Conservation (phyloP, 805 yeast genomes). For the Blastobotrys americana region DNA sequence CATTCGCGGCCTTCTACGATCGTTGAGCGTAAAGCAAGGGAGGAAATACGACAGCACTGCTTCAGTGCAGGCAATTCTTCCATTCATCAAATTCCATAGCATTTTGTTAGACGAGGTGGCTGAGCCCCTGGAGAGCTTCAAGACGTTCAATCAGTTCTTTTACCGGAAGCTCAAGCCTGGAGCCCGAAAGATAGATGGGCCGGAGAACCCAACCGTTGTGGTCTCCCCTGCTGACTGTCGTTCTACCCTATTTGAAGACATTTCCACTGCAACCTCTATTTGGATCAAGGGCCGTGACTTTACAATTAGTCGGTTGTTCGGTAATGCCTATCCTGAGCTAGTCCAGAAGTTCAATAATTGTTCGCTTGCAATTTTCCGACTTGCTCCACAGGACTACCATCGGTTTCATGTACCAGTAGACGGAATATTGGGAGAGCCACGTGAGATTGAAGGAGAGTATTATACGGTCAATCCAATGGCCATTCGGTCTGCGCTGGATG, state of each 20-base stretch:
- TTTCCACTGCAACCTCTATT: conserved; percentile 55
- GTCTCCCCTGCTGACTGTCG: conserved; percentile 87
- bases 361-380: conserved; percentile 68
- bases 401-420: conserved; percentile 84
- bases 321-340: conserved; percentile 34
- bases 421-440: conserved; percentile 62
- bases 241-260: conserved; percentile 57
- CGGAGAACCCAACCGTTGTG: conserved; percentile 41
- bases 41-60: conserved; percentile 64
- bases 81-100: conserved; percentile 79
- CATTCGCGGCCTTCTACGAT: conserved; percentile 53
- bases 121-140: conserved; percentile 43
- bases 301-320: conserved; percentile 54
- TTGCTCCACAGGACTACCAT: conserved; percentile 97
- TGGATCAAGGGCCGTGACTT: conserved; percentile 90
- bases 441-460: conserved; percentile 76
- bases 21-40: conserved; percentile 75
- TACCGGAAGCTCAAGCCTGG: conserved; percentile 67
- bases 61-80: conserved; percentile 59
- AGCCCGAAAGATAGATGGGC: conserved; percentile 63
- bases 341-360: conserved; percentile 42
- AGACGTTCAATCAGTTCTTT: conserved; percentile 83
- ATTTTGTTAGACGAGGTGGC: conserved; percentile 67
- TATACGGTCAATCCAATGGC: conserved; percentile 99
- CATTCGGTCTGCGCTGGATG: conserved; percentile 76